phyloP scores from a whole-genome alignment of 805 yeast genomes.

The Wickerhamomyces pijperi region DNA sequence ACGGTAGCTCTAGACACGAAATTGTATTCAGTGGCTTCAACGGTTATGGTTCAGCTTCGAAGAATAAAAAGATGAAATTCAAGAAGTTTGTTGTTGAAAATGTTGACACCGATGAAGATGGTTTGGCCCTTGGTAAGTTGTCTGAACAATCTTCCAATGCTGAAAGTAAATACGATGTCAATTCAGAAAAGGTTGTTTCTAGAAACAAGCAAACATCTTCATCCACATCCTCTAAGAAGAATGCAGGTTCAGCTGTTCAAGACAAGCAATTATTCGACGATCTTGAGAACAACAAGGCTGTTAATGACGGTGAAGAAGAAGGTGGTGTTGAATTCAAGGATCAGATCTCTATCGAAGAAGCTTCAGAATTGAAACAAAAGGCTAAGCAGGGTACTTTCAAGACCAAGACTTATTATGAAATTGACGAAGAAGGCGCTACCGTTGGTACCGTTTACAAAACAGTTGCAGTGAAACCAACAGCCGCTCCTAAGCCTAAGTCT shows the following conservation, averaged over 20 bases:
- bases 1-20: conserved; percentile 13
- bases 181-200: conserved; percentile 15
- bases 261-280: conserved; percentile 16
- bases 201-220: conserved; percentile 3
- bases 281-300: conserved; percentile 15
- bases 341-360: conserved; percentile 15
- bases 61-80: conserved; percentile 13
- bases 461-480: conserved; percentile 19
- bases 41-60: conserved; percentile 9
- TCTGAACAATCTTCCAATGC: conserved; percentile 6
- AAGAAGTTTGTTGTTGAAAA: conserved; percentile 7
- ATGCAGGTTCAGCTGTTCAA: conserved; percentile 7
- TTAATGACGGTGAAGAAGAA: conserved; percentile 18
- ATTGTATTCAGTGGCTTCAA: conserved; percentile 10
- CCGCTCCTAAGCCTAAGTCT: conserved; percentile 14
- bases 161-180: conserved; percentile 15
- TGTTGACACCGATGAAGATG: conserved; percentile 6
- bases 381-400: conserved; percentile 4
- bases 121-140: not conserved
- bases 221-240: conserved; percentile 2
- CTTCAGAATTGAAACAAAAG: conserved; percentile 8
- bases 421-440: conserved; percentile 17
- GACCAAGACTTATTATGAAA: conserved; percentile 17
- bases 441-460: conserved; percentile 19
- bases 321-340: conserved; percentile 18